Evolutionary conservation across 257 asterid genomes (phyloP), one percentile per base, ranked within the genome.

Genomic region (Ballota nigra): DNA sequence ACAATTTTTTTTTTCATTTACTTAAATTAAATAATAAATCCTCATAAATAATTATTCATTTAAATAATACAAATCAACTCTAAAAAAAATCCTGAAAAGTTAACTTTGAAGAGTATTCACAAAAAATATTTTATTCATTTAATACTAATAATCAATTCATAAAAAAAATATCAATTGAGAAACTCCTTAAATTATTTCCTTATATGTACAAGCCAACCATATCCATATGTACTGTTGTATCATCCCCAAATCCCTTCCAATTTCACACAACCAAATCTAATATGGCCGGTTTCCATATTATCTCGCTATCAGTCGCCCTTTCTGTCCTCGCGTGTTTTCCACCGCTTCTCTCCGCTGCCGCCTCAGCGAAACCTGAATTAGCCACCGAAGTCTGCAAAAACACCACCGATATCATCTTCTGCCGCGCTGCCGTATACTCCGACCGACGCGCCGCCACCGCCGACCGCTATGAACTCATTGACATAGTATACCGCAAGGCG

Each of bases 341-440:
- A n/a, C 33, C 74, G 40, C 69, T 33, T 4, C 0, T 33, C 22
- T 6, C 67, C 3, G 4, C 77, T 61, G 40, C 63, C 64, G 38
- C 75, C 41, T 58, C n/a, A n/a, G n/a, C n/a, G n/a, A n/a, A n/a
- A n/a, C n/a, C 72, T 3, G 26, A 73, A 3, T 55, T 80, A 43
- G 87, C 79, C 23, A 60, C 58, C n/a, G 10, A 56, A 24, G 71
- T 83, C 18, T 83, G 87, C 85, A 64, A 26, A 47, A 77, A 59
- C 28, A 77, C 85, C 7, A 71, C 80, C 0, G 72, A 74, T 52
- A 74, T 74, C 64, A 19, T 20, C 24, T 80, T 83, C 65, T 83
- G 87, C 73, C 73, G 43, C 18, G 72, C 53, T 20, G 71, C 75
- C 22, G 19, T 83, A 43, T 80, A 77, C 81, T 71, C 85, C 58